Evolutionary conservation across 352 stramenopile genomes (phyloP), one percentile per base, ranked within the genome.

Genomic region (Phytophthora fragariae): DNA sequence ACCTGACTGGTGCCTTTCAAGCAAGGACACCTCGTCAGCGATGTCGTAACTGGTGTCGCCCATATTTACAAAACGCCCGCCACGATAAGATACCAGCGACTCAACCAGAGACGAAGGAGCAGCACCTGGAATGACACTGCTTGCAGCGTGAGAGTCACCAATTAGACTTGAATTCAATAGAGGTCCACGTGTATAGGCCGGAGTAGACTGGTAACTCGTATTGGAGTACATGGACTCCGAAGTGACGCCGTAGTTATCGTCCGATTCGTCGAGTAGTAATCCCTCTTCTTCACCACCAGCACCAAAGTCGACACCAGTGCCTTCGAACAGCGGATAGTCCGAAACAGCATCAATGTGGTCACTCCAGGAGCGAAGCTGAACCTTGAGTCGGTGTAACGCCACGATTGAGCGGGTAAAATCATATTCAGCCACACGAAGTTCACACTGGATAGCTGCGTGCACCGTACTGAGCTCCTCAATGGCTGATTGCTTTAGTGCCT

Each of bases 321-420:
- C 85, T 64, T 92, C 86, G 56, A 91, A 95, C 11, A 93, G 73
- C 21, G 86, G 86, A 21, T 95, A 95, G 37, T 95, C 88, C 7
- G 86, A 92, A 44, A 93, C 76, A 44, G 73, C 78, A 69, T 95
- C 88, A 57, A 95, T 93, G 70, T 95, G 88, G 37, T 95, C 86
- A 68, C 86, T 92, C 88, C 88, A 95, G 8, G 80, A 84, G 9
- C 79, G 81, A 21, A 93, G 47, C 47, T 84, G 78, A 14, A 77
- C 70, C 72, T 94, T 95, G 37, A 94, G 84, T 17, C 83, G 83
- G 65, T 94, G 85, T 12, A 95, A 57, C 19, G 85, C 80, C 15
- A 92, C 83, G 70, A 93, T 92, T 29, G 86, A 84, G 59, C 88
- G 85, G 9, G 86, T 93, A 53, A 93, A 91, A 52, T 95, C 84